These are phyloP conservation scores for Peronosclerospora sorghi DNA, from an alignment of 352 stramenopile species.

Conservation along the genomic window DNA sequence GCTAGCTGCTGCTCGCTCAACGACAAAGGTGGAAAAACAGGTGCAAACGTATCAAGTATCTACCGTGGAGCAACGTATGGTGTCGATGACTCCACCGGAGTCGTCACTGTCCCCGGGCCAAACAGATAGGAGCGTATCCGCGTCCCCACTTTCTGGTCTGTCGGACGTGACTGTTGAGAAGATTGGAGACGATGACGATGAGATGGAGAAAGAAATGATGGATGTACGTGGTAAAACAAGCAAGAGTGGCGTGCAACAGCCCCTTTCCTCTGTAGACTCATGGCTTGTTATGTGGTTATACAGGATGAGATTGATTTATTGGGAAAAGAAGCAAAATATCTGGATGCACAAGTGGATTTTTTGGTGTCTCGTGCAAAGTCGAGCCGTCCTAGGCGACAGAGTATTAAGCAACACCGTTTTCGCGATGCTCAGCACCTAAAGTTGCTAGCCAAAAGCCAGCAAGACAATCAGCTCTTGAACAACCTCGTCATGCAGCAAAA, in stretches of 20 bases:
- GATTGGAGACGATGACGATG: constrained; percentile 13
- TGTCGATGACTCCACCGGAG: no score
- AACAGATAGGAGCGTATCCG: constrained; percentile 7
- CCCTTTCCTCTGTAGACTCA: no score
- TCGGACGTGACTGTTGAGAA: constrained; percentile 14
- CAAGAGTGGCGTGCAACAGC: background rate
- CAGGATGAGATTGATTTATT: constrained; percentile 50
- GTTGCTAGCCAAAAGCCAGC: constrained; percentile 27
- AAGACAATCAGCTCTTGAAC: constrained; percentile 40
- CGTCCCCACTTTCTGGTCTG: constrained; percentile 25
- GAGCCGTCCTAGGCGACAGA: constrained; percentile 24
- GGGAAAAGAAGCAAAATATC: constrained; percentile 58
- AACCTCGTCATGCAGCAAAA: constrained; percentile 56
- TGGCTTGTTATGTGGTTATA: background rate
- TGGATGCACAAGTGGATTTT: constrained; percentile 57
- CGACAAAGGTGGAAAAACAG: no score
- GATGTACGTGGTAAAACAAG: constrained; percentile 14
- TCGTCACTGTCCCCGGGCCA: no score
- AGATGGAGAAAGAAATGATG: constrained; percentile 24
- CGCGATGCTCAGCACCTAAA: constrained; percentile 27
- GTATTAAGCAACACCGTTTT: constrained; percentile 43
- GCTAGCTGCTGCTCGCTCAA: background rate
- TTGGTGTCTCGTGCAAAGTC: constrained; percentile 41
- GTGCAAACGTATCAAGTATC: no score
- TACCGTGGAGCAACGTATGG: no score